Evolutionary conservation across 2,329 filamentous ascomycete species (phyloP), one percentile per base, ranked within the genome.

Genomic region (Pseudocercospora pini-densiflorae): DNA sequence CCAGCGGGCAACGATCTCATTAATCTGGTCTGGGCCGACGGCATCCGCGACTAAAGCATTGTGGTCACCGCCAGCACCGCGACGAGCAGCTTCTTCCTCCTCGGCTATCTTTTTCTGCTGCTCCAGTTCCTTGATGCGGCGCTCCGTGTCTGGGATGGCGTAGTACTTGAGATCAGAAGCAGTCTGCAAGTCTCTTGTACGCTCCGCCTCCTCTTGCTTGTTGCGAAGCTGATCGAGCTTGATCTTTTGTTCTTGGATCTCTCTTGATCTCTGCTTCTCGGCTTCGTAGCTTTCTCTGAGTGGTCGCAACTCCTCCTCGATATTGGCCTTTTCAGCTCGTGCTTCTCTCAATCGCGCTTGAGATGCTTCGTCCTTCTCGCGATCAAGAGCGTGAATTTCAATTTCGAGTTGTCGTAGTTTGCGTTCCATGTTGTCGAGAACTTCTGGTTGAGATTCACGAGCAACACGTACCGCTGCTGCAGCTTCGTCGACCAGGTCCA

Each of bases 121-220:
- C 81, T 99, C 95, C 9, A 98, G 87, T 67, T 88, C 82, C 76
- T 90, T 88, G 79, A 99, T 99, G 69, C 89, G 86, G 29, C 85
- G 80, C 77, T 95, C 89, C 72, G 97, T 92, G 77, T 98, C 94
- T 0, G 95, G 95, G 71, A 99, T 98, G 68, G 94, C 95, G 77
- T 97, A 97, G 83, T 98, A 98, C 79, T 96, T 91, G 70, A 99
- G 87, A 80, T 99, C 95, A 57, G 95, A 96, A 66, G 94, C 95
- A 51, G 91, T 93, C 71, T 89, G 87, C 69, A 95, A 89, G 77
- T 98, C 93, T 62, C 92, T 89, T 68, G 89, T 88, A 77, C 96
- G 90, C 78, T 93, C 92, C n/a, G 94, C 94, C 75, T 97, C 93
- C 71, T 97, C 94, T 70, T 93, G 88, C 80, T 97, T 97, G 79